Evolutionary conservation across 2,329 filamentous ascomycete genomes (phyloP), one percentile per base, ranked within the genome.

Genomic region (Arachnopeziza araneosa): DNA sequence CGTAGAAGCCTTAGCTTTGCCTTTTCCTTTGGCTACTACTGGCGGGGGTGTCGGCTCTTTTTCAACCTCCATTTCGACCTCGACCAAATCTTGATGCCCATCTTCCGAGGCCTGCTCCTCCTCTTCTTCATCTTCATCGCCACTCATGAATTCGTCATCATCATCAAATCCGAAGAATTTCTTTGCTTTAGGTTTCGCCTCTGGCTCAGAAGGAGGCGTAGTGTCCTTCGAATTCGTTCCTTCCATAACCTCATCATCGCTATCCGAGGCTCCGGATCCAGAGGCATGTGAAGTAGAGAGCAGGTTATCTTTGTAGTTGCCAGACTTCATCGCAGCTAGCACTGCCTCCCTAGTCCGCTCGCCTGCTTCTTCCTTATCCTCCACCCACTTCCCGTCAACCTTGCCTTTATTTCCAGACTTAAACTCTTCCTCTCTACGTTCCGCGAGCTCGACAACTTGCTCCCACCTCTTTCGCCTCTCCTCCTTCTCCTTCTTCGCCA

Each of bases 401-500:
- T 88, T 82, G 57, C 86, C 84, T 67, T 85, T 82, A 65, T 83
- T 80, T 10, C 90, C 91, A 62, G 87, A 86, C 74, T 84, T 87
- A 56, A 97, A 84, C 70, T 96, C 93, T 44, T 91, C 88, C 69
- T 96, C 89, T 67, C 87, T 88, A 63, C 86, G 83, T 73, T 98
- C 93, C 0, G 95, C 87, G 61, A 88, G 81, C 54, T 93, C 89
- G 14, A 98, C 88, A 58, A 98, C 89, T 70, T 93, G 84, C 73
- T 96, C 87, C 91, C 92, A 96, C 54, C 93, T 80, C 74, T 89
- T 86, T 52, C 89, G 83, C 54, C 92, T 84, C 75, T 89, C 88
- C 72, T 97, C 93, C 70, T 92, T 93, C 73, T 98, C 92, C 72
- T 91, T 91, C 75, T 88, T 87, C 64, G 97, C 95, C 93, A 99